phyloP scores from a whole-genome alignment of 176 grass and related monocot genomes.

The Paspalum notatum region DNA sequence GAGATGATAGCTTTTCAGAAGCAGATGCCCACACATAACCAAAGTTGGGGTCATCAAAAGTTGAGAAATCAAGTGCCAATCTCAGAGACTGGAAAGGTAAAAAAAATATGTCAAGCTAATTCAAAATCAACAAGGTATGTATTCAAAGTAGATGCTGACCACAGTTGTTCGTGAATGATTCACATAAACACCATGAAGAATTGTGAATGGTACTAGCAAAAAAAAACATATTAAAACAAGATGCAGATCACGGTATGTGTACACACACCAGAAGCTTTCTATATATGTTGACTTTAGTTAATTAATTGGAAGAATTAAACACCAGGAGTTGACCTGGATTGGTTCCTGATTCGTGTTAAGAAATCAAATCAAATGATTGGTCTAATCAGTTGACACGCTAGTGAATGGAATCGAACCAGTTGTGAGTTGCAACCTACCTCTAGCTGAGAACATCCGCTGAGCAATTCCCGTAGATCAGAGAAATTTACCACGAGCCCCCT shows the following conservation, averaged over 20 bases:
- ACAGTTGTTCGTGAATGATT: conserved; percentile 3
- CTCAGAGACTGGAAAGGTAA: conserved; percentile 64
- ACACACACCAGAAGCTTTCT: neutral
- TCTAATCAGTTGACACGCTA: neutral
- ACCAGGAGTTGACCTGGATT: neutral
- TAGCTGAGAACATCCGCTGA: conserved; percentile 77
- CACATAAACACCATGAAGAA: neutral
- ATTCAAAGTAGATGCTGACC: neutral
- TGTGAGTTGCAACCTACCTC: conserved; percentile 53
- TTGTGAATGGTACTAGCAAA: neutral
- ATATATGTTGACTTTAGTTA: conserved; percentile 1
- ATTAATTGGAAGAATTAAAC: conserved; percentile 12
- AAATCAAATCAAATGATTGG: neutral
- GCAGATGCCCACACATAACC: conserved; percentile 67
- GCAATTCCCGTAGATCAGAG: conserved; percentile 73
- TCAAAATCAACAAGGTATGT: neutral
- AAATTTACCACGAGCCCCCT: conserved; percentile 68
- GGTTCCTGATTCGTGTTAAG: conserved; percentile 24
- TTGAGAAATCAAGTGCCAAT: conserved; percentile 83
- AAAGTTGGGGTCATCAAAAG: conserved; percentile 78
- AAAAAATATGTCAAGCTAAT: conserved; percentile 17
- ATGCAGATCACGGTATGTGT: neutral
- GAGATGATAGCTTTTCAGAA: conserved; percentile 62
- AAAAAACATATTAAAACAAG: neutral
- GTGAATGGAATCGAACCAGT: neutral